phyloP scores from a whole-genome alignment of 805 yeast genomes.

The Candida corydali region DNA sequence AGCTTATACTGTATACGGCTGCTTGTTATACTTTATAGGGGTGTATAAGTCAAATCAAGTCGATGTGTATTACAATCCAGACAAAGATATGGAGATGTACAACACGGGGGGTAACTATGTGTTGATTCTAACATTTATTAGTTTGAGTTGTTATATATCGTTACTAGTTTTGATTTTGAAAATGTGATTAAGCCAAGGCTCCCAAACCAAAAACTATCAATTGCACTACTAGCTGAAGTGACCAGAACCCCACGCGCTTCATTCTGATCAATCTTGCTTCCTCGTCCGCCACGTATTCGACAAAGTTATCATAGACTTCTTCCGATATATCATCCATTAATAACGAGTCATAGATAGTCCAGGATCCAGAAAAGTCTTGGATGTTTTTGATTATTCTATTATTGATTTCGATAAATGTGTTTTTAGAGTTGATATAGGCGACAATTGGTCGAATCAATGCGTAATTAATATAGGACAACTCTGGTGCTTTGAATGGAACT shows the following conservation, averaged over 20 bases:
- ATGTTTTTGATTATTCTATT: constrained; percentile 77
- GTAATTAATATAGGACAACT: constrained; percentile 84
- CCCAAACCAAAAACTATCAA: constrained; percentile 79
- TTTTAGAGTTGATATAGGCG: constrained; percentile 86
- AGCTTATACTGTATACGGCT: constrained; percentile 60
- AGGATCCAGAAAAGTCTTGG: constrained; percentile 87
- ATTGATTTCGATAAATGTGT: constrained; percentile 82
- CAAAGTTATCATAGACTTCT: constrained; percentile 89
- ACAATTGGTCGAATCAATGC: constrained; percentile 93
- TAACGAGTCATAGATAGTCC: constrained; percentile 91
- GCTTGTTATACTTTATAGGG: constrained; percentile 35
- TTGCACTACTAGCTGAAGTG: constrained; percentile 79
- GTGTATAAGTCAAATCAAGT: constrained; percentile 32
- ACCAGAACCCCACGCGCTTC: constrained; percentile 89
- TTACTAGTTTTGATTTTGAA: constrained; percentile 48
- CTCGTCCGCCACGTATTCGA: constrained; percentile 83
- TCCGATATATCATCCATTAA: constrained; percentile 88
- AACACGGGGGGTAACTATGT: constrained; percentile 63
- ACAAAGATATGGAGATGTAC: constrained; percentile 39
- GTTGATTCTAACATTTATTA: constrained; percentile 45
- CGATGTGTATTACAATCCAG: constrained; percentile 34
- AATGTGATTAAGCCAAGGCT: constrained; percentile 38
- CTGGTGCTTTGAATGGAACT: constrained; percentile 84
- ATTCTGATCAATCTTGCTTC: constrained; percentile 67
- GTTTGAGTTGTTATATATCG: constrained; percentile 47